phyloP scores from a whole-genome alignment of 768 basidiomycete species.

The Daedaleopsis nitida region DNA sequence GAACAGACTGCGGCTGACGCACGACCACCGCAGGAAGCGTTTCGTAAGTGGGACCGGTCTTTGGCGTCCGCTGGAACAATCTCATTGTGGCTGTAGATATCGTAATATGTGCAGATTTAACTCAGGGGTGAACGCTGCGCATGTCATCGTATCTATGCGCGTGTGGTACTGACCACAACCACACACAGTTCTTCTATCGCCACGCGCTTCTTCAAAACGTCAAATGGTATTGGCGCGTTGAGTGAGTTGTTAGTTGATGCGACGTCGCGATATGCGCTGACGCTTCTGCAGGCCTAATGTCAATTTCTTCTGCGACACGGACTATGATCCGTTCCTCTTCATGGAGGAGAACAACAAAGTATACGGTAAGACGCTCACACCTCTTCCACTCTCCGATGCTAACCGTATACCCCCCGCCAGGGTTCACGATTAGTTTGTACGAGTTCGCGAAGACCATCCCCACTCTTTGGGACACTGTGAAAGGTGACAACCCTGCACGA shows the following conservation, averaged over 20 bases:
- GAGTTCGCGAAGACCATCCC: conserved; percentile 67
- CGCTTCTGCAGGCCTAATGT: conserved; percentile 56
- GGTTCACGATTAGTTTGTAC: conserved; percentile 65
- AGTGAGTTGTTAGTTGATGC: conserved; percentile 39
- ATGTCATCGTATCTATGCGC: neutral
- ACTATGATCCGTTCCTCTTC: conserved; percentile 66
- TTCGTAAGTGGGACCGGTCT: conserved; percentile 30
- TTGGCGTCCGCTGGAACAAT: neutral
- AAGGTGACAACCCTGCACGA: conserved; percentile 37
- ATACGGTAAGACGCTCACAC: conserved; percentile 51
- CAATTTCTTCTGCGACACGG: conserved; percentile 73
- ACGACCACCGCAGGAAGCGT: conserved; percentile 36
- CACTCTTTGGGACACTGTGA: conserved; percentile 65
- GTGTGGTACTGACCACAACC: neutral
- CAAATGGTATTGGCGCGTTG: conserved; percentile 81
- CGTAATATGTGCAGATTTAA: conserved; percentile 80
- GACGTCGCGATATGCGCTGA: neutral
- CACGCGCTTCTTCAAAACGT: conserved; percentile 67
- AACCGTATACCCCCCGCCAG: conserved; percentile 27
- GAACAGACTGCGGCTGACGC: neutral
- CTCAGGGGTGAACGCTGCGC: conserved; percentile 51
- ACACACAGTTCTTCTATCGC: conserved; percentile 55
- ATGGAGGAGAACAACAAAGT: conserved; percentile 72
- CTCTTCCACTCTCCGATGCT: conserved; percentile 32
- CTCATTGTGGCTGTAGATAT: conserved; percentile 39